A percentile compares a stretch with the other conserved stretches of the same genome.
Conservation (phyloP, 2,329 filamentous ascomycete genomes). For the Clonostachys byssicola region DNA sequence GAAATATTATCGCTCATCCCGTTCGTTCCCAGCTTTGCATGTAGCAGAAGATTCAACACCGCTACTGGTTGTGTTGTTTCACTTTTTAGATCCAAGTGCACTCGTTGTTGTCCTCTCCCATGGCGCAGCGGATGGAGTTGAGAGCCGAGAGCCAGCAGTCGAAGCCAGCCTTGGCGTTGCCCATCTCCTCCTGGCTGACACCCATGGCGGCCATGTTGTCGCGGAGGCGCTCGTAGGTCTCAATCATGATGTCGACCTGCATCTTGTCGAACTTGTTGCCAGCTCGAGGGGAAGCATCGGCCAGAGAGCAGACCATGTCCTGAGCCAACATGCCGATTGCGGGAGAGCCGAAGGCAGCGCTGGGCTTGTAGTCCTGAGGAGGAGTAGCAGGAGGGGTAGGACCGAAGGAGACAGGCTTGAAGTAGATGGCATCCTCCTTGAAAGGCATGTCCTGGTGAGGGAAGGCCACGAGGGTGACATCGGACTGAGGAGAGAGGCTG, state of each 20-base stretch:
- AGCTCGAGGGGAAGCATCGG: no score
- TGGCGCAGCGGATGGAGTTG: constrained; percentile 24
- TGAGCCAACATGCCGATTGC: constrained; percentile 36
- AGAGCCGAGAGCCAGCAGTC: constrained; percentile 47
- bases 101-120: constrained; percentile 17
- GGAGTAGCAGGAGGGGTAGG: constrained; percentile 18
- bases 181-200: constrained; percentile 21
- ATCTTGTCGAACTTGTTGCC: constrained; percentile 20
- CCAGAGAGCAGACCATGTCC: constrained; percentile 27
- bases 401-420: constrained; percentile 37
- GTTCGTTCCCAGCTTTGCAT: constrained; percentile 4
- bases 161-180: constrained; percentile 30
- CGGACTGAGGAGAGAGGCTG: constrained; percentile 7
- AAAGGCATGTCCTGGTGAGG: no score
- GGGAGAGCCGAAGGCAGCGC: no score
- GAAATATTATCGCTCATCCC: background rate
- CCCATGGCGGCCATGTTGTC: constrained; percentile 35
- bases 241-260: constrained; percentile 54
- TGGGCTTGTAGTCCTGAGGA: no score
- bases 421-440: constrained; percentile 41
- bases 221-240: constrained; percentile 50
- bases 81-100: constrained; percentile 11
- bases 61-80: constrained; percentile 10
- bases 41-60: background rate
- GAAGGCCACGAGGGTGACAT: constrained; percentile 39